Evolutionary conservation across 2,329 filamentous ascomycete genomes (phyloP).

Genomic region (Alternaria sp.): DNA sequence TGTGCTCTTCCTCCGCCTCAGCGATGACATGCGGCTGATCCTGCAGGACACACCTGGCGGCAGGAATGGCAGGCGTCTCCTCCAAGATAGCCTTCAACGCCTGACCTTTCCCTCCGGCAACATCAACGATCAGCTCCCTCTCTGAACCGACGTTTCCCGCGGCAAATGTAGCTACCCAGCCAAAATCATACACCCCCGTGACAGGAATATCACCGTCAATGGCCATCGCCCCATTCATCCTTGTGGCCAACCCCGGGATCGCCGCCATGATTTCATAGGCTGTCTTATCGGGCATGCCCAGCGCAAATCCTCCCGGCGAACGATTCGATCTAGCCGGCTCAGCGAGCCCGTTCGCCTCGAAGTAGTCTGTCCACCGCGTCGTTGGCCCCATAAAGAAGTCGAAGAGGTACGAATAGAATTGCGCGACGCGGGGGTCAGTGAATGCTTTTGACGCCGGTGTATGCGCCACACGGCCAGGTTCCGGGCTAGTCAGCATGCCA

Average conservation of each 20-base stretch:
- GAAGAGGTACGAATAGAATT: constrained; percentile 13
- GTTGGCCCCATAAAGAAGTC: constrained; percentile 10
- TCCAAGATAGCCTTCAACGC: constrained; percentile 8
- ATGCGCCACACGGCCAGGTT: constrained; percentile 8
- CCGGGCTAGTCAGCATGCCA: neutral
- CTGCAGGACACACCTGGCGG: constrained; percentile 7
- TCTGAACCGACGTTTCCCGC: neutral
- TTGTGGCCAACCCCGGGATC: constrained; percentile 3
- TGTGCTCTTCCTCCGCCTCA: constrained; percentile 7
- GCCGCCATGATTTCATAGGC: constrained; percentile 11
- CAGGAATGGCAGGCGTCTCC: constrained; percentile 6
- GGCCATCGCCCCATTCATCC: constrained; percentile 9
- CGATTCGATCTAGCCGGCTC: constrained; percentile 10
- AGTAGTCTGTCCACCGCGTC: constrained; percentile 7
- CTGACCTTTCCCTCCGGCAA: constrained; percentile 10
- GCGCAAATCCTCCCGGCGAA: constrained; percentile 1
- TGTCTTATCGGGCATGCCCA: constrained; percentile 15
- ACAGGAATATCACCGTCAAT: constrained; percentile 7
- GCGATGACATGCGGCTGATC: constrained; percentile 11
- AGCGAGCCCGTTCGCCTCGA: constrained; percentile 8
- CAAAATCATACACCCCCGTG: constrained; percentile 9
- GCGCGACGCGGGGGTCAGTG: neutral
- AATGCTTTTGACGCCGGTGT: constrained; percentile 9
- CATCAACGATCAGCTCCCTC: constrained; percentile 11
- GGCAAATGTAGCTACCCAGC: constrained; percentile 8